phyloP scores from a whole-genome alignment of 257 asterid species.

The Salvia rosmarinus region DNA sequence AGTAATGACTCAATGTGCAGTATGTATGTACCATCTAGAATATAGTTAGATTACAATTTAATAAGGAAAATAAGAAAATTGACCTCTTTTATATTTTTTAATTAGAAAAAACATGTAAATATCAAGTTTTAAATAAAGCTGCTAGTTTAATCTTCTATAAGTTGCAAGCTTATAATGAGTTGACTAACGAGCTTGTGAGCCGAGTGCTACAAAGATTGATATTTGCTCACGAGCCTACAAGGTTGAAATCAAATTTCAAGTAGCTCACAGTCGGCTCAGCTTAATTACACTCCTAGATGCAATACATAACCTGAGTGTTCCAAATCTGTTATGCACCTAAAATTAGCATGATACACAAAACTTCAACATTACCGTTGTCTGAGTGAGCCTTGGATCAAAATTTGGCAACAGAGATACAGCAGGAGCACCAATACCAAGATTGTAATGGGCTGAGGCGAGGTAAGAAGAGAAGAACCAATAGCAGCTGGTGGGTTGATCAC shows the following conservation, averaged over 20 bases:
- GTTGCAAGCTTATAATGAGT: background rate
- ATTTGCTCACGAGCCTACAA: background rate
- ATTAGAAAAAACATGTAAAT: background rate
- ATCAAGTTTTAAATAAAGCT: background rate
- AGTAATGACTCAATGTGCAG: too few species aligned
- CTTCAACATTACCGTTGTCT: constrained; percentile 59
- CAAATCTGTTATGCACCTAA: constrained; percentile 21
- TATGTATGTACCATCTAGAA: too few species aligned
- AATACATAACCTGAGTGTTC: constrained; percentile 11
- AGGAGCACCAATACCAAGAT: constrained; percentile 63
- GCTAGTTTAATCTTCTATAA: background rate
- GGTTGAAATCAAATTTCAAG: background rate
- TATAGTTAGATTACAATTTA: background rate
- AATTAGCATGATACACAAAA: constrained; percentile 19
- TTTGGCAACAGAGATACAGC: constrained; percentile 71
- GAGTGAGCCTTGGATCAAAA: constrained; percentile 72
- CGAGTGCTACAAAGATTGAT: background rate
- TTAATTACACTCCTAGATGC: background rate
- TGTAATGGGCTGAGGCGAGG: constrained; percentile 73
- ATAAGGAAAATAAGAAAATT: background rate
- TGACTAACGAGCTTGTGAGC: background rate
- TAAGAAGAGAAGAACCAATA: constrained; percentile 53
- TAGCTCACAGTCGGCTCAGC: background rate
- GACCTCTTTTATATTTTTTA: background rate
- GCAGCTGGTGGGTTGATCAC: constrained; percentile 57